These are phyloP conservation scores for Albifimbria verrucaria DNA, from an alignment of 2,329 filamentous ascomycete genomes.

Conservation along the genomic window DNA sequence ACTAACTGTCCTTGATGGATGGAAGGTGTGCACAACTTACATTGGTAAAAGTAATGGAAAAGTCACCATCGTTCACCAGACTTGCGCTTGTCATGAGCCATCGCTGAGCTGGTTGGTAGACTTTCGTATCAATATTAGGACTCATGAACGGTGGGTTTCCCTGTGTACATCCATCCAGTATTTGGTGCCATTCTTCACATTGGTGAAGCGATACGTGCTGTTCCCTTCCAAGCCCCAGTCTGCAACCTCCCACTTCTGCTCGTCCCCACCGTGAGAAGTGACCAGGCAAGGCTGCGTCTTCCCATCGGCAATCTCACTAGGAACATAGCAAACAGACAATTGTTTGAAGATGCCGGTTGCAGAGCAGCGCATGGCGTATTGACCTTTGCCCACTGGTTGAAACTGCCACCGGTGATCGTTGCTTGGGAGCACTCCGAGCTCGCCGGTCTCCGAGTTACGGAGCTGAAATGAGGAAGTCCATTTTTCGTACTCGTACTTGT, in stretches of 20 bases:
- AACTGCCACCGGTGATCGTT: conserved; percentile 22
- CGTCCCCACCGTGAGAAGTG: conserved; percentile 17
- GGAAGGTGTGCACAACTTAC: conserved; percentile 12
- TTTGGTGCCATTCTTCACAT: conserved; percentile 26
- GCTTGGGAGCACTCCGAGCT: conserved; percentile 17
- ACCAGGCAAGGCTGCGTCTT: conserved; percentile 27
- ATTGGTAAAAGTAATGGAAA: conserved; percentile 27
- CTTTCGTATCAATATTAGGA: conserved; percentile 15
- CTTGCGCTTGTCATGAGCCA: conserved; percentile 30
- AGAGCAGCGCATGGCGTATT: conserved; percentile 27
- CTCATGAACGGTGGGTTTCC: conserved; percentile 28
- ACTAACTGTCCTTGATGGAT: neutral
- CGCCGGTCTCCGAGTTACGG: conserved; percentile 7
- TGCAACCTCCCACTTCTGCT: conserved; percentile 31
- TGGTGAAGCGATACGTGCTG: conserved; percentile 23
- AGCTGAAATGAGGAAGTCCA: conserved; percentile 20
- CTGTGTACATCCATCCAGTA: conserved; percentile 30
- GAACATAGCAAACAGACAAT: conserved; percentile 23
- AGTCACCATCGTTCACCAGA: conserved; percentile 26
- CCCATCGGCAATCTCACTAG: conserved; percentile 17
- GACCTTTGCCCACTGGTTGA: conserved; percentile 24
- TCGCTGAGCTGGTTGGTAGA: conserved; percentile 25
- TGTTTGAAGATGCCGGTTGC: conserved; percentile 23
- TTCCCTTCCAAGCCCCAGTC: conserved; percentile 20
- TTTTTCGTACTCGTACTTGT: conserved; percentile 15